These are phyloP conservation scores for Fusarium algeriense DNA, from an alignment of 2,329 filamentous ascomycete genomes.

Conservation along the genomic window DNA sequence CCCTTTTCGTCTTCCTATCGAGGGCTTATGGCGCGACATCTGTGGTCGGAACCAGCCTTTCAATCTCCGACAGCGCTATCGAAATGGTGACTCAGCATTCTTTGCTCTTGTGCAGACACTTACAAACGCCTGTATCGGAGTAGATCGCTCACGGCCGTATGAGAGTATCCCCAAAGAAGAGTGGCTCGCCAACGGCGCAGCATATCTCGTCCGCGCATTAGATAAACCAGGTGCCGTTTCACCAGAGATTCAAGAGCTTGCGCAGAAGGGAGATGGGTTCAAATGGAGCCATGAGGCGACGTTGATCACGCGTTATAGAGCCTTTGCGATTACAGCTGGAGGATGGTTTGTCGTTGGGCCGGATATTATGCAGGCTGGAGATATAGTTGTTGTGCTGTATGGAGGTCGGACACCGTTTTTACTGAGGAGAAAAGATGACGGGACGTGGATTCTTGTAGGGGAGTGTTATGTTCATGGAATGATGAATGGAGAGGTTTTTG, in stretches of 20 bases:
- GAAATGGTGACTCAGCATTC: slow-evolving; percentile 47
- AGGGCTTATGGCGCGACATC: slow-evolving; percentile 48
- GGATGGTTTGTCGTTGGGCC: slow-evolving; percentile 53
- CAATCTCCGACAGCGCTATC: slow-evolving; percentile 45
- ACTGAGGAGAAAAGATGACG: slow-evolving; percentile 37
- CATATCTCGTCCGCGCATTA: slow-evolving; percentile 48
- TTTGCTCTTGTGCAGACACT: slow-evolving; percentile 53
- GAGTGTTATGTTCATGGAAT: slow-evolving; percentile 56
- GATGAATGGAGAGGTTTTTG: slow-evolving; percentile 53
- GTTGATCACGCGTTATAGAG: slow-evolving; percentile 51
- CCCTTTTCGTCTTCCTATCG: slow-evolving; percentile 41
- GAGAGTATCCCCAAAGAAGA: slow-evolving; percentile 41
- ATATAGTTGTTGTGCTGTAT: slow-evolving; percentile 50
- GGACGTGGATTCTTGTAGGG: slow-evolving; percentile 49
- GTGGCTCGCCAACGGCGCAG: slow-evolving; percentile 50
- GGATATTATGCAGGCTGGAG: slow-evolving; percentile 47
- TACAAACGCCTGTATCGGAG: slow-evolving; percentile 50
- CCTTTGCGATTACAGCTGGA: slow-evolving; percentile 49
- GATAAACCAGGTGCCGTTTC: slow-evolving; percentile 23
- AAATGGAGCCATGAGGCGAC: slow-evolving; percentile 54
- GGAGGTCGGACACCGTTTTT: slow-evolving; percentile 52
- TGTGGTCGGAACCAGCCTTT: slow-evolving; percentile 43
- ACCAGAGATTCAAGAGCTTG: slow-evolving; percentile 45
- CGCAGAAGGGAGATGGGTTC: slow-evolving; percentile 48
- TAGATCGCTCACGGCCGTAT: slow-evolving; percentile 46